Percentiles rank a stretch among this genome's conserved stretches.
Evolutionary conservation across 768 basidiomycete species (phyloP).

Genomic region (Pisolithus tinctorius): DNA sequence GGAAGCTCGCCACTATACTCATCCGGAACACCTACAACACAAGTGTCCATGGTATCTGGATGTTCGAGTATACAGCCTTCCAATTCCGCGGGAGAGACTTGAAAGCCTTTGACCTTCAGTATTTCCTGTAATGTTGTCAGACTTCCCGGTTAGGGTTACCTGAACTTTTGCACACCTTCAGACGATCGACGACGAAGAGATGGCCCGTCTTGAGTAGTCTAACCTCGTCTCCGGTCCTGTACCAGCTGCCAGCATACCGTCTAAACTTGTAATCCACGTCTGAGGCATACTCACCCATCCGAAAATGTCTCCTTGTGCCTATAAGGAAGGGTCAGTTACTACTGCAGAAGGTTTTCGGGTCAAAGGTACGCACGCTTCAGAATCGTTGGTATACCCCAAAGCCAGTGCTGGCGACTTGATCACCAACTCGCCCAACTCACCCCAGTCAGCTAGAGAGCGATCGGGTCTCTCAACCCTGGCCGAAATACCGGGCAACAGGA

Average conservation of each 20-base stretch:
- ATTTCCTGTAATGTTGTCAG: slow-evolving; percentile 33
- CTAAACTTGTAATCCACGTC: too few relatives aligned
- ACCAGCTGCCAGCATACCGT: slow-evolving; percentile 39
- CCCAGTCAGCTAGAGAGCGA: slow-evolving; percentile 46
- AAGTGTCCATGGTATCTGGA: slow-evolving; percentile 51
- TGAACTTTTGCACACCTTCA: slow-evolving; percentile 1
- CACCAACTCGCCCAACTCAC: slow-evolving; percentile 57
- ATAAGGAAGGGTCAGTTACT: not conserved
- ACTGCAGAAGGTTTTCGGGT: not conserved
- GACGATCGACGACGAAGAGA: slow-evolving; percentile 17
- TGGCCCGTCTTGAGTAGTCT: slow-evolving; percentile 47
- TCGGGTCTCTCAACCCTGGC: slow-evolving; percentile 52
- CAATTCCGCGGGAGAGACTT: slow-evolving; percentile 69
- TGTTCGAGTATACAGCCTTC: slow-evolving; percentile 61
- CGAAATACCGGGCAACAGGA: slow-evolving; percentile 46
- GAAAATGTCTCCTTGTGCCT: slow-evolving; percentile 67
- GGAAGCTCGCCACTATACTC: slow-evolving; percentile 71
- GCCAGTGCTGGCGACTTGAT: slow-evolving; percentile 37
- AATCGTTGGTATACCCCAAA: slow-evolving; percentile 46
- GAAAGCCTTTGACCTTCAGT: slow-evolving; percentile 64
- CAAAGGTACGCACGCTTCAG: slow-evolving; percentile 45
- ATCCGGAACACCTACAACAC: slow-evolving; percentile 61
- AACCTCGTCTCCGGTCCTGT: slow-evolving; percentile 63
- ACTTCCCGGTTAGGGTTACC: not conserved
- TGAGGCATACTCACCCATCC: slow-evolving; percentile 42